A percentile compares a stretch with the other conserved stretches of the same genome.
Conservation (phyloP, 495 filamentous ascomycete species). For the Chaetomium cochliodes region DNA sequence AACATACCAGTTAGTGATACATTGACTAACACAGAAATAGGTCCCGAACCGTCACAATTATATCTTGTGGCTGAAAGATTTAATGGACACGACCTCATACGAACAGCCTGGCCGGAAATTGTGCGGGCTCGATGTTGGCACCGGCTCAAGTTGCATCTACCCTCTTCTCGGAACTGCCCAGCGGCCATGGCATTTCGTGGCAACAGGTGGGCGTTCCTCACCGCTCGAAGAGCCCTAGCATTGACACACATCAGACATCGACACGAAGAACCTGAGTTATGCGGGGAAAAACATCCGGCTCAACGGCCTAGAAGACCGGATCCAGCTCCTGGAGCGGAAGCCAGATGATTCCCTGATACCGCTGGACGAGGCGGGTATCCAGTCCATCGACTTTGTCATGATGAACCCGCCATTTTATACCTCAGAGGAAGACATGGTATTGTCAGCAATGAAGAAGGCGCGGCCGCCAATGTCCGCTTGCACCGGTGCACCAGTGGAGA, state of each 20-base stretch:
- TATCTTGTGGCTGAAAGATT: constrained; percentile 81
- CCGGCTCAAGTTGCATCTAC: constrained; percentile 88
- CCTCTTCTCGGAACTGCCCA: constrained; percentile 74
- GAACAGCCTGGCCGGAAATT: constrained; percentile 53
- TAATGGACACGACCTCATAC: constrained; percentile 74
- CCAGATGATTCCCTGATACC: constrained; percentile 60
- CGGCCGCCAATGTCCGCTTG: constrained; percentile 72
- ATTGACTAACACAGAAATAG: constrained; percentile 36
- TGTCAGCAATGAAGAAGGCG: constrained; percentile 62
- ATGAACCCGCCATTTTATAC: constrained; percentile 94
- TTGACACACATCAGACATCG: constrained; percentile 61
- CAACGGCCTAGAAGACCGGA: constrained; percentile 65
- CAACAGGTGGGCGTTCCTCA: constrained; percentile 53
- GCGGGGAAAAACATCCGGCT: constrained; percentile 60
- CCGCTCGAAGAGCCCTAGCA: constrained; percentile 17
- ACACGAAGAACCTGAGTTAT: constrained; percentile 63
- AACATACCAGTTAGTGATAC: neutral
- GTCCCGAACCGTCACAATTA: constrained; percentile 85
- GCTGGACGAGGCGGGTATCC: constrained; percentile 52
- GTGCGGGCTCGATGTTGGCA: constrained; percentile 83
- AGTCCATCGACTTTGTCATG: constrained; percentile 80
- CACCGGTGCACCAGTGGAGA: constrained; percentile 79
- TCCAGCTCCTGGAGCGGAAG: constrained; percentile 59
- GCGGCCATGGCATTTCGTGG: constrained; percentile 72
- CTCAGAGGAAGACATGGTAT: constrained; percentile 65